phyloP scores from a whole-genome alignment of 345 rosid species.

The Citrus trifoliata region DNA sequence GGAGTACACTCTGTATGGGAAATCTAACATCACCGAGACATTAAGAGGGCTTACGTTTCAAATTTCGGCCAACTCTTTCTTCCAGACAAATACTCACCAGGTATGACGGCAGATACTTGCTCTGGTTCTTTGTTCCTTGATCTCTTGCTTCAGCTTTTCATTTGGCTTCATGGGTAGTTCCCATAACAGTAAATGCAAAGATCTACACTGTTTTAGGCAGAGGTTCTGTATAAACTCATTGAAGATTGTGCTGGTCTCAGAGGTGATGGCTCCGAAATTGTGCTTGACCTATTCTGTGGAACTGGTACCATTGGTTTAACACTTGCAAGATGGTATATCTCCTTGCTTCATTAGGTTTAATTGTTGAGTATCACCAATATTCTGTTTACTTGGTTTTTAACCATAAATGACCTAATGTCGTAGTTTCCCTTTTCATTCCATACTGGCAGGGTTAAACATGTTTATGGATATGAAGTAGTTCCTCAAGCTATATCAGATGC shows the following conservation, averaged over 20 bases:
- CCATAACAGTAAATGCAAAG: constrained; percentile 9
- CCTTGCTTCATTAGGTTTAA: background rate
- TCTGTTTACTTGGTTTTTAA: constrained; percentile 1
- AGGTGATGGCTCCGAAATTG: constrained; percentile 90
- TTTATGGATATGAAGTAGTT: constrained; percentile 92
- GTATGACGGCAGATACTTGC: constrained; percentile 27
- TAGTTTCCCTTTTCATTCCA: background rate
- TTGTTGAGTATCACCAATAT: background rate
- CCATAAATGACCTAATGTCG: background rate
- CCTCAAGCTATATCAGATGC: constrained; percentile 90
- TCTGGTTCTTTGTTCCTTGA: background rate
- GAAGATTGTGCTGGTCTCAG: constrained; percentile 78
- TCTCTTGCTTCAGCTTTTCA: background rate
- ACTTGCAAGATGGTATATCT: constrained; percentile 69
- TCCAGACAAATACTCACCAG: constrained; percentile 92
- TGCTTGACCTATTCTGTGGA: constrained; percentile 94
- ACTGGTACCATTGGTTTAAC: constrained; percentile 94
- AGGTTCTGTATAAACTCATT: constrained; percentile 79
- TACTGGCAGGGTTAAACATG: constrained; percentile 63
- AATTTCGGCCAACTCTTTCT: constrained; percentile 95
- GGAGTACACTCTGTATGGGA: constrained; percentile 78
- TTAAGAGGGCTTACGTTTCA: constrained; percentile 83
- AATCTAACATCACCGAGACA: constrained; percentile 64
- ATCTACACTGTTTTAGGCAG: constrained; percentile 56
- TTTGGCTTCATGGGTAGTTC: background rate